A percentile compares a stretch with the other conserved stretches of the same genome.
These are phyloP conservation scores for Dendrostoma leiphaemia DNA, from an alignment of 2,329 filamentous ascomycete genomes.

Conservation along the genomic window DNA sequence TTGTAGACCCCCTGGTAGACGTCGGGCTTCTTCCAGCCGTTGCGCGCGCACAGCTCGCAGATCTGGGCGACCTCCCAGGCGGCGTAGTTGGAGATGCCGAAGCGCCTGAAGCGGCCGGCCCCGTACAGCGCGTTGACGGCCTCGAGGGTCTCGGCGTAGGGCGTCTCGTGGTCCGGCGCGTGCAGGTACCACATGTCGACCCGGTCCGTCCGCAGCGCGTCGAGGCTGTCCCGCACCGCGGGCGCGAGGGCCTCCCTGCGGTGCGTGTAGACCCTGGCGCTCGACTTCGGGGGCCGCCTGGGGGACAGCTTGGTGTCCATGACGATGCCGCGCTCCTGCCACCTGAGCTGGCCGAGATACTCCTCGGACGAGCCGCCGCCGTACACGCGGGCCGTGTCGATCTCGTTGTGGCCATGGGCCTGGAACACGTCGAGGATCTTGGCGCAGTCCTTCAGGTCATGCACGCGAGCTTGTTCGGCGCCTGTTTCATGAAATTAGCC, in stretches of 20 bases:
- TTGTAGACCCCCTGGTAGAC: conserved; percentile 43
- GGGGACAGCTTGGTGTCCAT: conserved; percentile 43
- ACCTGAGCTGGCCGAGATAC: conserved; percentile 38
- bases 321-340: conserved; percentile 35
- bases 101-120: conserved; percentile 42
- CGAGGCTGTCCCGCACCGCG: conserved; percentile 33
- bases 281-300: conserved; percentile 17
- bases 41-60: conserved; percentile 38
- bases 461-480: conserved; percentile 26
- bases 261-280: conserved; percentile 19
- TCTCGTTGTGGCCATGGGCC: conserved; percentile 62
- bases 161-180: conserved; percentile 44
- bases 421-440: conserved; percentile 64
- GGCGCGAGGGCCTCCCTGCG: conserved; percentile 30
- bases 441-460: conserved; percentile 49
- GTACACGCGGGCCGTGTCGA: conserved; percentile 69
- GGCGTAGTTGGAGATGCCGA: conserved; percentile 45
- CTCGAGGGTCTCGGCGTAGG: conserved; percentile 43
- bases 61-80: conserved; percentile 47
- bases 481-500: conserved; percentile 11
- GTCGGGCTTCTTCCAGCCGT: conserved; percentile 39
- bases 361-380: conserved; percentile 62
- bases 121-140: conserved; percentile 44
- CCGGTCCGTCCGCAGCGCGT: conserved; percentile 34
- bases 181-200: conserved; percentile 51